Percentiles rank a stretch among this genome's conserved stretches.
phyloP scores from a whole-genome alignment of 306 rosid species.

The Citrullus colocynthis region DNA sequence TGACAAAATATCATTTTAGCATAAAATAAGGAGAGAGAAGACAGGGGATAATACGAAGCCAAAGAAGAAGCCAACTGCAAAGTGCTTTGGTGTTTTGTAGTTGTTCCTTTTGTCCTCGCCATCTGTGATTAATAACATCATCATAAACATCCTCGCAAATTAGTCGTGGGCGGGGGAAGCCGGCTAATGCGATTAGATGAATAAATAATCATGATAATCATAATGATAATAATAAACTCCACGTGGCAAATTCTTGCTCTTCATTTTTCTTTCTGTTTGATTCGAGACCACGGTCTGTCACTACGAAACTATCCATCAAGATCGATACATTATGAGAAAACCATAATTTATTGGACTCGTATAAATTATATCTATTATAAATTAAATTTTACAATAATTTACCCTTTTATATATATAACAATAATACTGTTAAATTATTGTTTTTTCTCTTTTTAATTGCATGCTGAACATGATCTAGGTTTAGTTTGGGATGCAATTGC shows the following conservation, averaged over 20 bases:
- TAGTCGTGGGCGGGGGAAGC: too few relatives aligned
- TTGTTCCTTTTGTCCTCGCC: neutral
- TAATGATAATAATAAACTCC: neutral
- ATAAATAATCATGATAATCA: too few relatives aligned
- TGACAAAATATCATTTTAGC: neutral
- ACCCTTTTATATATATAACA: too few relatives aligned
- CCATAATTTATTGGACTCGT: too few relatives aligned
- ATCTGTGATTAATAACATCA: neutral
- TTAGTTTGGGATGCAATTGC: too few relatives aligned
- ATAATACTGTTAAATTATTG: too few relatives aligned
- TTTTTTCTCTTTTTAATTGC: too few relatives aligned
- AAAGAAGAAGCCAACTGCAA: neutral
- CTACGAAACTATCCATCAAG: neutral
- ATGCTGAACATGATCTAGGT: too few relatives aligned
- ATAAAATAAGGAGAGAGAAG: neutral
- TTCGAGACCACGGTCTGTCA: neutral
- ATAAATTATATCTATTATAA: too few relatives aligned
- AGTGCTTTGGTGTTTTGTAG: neutral
- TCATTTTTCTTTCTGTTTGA: neutral
- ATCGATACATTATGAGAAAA: too few relatives aligned
- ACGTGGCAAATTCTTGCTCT: neutral
- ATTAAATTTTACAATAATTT: too few relatives aligned
- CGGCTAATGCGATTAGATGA: neutral
- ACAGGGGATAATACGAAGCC: neutral
- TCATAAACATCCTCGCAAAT: neutral